Evolutionary conservation across 129 eudicot species (phyloP).

Genomic region (Artemisia argyi): DNA sequence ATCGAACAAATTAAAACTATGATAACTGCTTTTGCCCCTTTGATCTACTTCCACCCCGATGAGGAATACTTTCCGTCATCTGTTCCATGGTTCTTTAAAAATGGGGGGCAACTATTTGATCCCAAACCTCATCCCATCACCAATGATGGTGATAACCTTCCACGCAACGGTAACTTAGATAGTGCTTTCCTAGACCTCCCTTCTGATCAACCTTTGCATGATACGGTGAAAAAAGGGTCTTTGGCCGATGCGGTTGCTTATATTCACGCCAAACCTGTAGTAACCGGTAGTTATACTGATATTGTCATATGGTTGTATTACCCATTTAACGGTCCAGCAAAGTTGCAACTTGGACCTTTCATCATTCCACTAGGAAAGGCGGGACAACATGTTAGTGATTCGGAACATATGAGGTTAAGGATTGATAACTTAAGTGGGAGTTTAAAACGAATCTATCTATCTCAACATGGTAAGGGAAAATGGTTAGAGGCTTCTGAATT

Average conservation of each 20-base stretch:
- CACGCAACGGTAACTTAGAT: constrained; percentile 24
- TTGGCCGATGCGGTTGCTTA: constrained; percentile 23
- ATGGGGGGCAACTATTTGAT: constrained; percentile 32
- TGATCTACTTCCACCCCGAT: constrained; percentile 34
- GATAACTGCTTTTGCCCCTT: constrained; percentile 31
- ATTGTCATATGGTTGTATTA: constrained; percentile 46
- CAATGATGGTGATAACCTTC: constrained; percentile 32
- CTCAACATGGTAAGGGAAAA: constrained; percentile 36
- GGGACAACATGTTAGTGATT: constrained; percentile 52
- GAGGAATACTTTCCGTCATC: constrained; percentile 41
- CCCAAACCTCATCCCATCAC: neutral
- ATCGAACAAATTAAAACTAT: constrained; percentile 17
- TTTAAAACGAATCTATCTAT: constrained; percentile 27
- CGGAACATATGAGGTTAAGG: constrained; percentile 48
- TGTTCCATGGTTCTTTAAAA: constrained; percentile 32
- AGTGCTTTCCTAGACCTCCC: constrained; percentile 43
- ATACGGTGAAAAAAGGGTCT: constrained; percentile 30
- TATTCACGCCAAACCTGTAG: constrained; percentile 33
- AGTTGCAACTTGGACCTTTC: constrained; percentile 30
- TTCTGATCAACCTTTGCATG: neutral
- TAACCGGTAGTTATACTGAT: constrained; percentile 35
- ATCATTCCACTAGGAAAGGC: constrained; percentile 22
- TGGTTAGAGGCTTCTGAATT: constrained; percentile 32
- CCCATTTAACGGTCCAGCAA: constrained; percentile 49
- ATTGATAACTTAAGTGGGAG: constrained; percentile 34